These are phyloP conservation scores for Tagetes patula DNA, from an alignment of 129 eudicot species.

Conservation along the genomic window DNA sequence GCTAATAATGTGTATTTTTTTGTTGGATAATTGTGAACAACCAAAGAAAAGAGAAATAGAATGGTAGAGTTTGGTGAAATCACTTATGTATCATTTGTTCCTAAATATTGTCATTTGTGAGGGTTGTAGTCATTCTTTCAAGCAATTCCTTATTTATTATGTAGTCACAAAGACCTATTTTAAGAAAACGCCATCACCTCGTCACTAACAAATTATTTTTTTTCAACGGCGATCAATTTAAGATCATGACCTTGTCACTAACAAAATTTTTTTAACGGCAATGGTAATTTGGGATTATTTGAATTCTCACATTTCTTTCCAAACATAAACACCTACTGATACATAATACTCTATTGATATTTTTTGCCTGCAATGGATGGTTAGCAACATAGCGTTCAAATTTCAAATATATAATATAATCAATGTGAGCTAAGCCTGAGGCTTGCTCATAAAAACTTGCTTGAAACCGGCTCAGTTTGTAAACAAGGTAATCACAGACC, in stretches of 20 bases:
- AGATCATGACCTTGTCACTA: no score
- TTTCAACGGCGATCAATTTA: no score
- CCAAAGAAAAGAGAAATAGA: constrained; percentile 20
- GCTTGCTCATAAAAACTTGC: no score
- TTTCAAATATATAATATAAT: background rate
- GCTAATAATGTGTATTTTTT: constrained; percentile 30
- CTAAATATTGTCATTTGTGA: constrained; percentile 5
- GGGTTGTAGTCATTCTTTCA: constrained; percentile 9
- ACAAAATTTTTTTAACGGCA: no score
- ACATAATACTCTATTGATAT: background rate
- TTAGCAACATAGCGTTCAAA: background rate
- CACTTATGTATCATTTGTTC: constrained; percentile 15
- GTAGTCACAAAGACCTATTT: no score
- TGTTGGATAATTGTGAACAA: constrained; percentile 22
- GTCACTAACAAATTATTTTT: no score
- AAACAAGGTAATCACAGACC: no score
- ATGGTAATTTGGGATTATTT: no score
- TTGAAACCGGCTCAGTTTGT: no score
- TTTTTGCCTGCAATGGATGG: background rate
- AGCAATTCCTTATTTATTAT: background rate
- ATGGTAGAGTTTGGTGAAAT: constrained; percentile 20
- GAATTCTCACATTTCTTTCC: no score
- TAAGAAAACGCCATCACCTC: no score
- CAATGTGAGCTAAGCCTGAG: background rate
- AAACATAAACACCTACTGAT: no score